A percentile compares a stretch with the other conserved stretches of the same genome.
Evolutionary conservation across 2,329 filamentous ascomycete species (phyloP).

Genomic region (Calonectria honghensis): DNA sequence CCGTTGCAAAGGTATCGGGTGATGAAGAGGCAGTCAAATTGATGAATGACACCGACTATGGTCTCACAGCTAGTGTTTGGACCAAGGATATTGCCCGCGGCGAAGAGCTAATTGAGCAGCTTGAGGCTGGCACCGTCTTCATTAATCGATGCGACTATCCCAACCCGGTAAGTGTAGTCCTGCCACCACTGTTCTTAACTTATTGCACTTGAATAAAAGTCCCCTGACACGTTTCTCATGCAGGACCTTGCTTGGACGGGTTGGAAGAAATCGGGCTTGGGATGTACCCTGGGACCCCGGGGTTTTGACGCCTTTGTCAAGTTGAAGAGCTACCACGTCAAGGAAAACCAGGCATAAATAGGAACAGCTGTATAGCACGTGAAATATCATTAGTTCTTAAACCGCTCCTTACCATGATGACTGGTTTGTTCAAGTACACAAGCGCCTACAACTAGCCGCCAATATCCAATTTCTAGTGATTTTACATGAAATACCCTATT

Average conservation of each 20-base stretch:
- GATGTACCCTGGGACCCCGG: constrained; percentile 88
- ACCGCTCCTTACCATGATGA: background rate
- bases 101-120: constrained; percentile 82
- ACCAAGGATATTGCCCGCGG: constrained; percentile 87
- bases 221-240: constrained; percentile 47
- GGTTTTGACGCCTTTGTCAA: constrained; percentile 97
- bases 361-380: background rate
- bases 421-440: background rate
- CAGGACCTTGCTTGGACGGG: constrained; percentile 94
- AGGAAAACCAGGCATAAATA: constrained; percentile 79
- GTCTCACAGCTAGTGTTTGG: constrained; percentile 95
- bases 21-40: constrained; percentile 87
- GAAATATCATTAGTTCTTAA: background rate
- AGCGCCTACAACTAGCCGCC: background rate
- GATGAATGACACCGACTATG: constrained; percentile 97
- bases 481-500: background rate
- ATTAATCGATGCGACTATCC: constrained; percentile 95
- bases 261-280: constrained; percentile 96
- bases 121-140: constrained; percentile 95
- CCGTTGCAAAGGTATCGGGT: constrained; percentile 88
- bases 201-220: background rate
- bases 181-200: background rate
- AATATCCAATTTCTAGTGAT: background rate
- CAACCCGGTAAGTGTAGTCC: constrained; percentile 79
- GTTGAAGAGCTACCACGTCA: constrained; percentile 94